phyloP scores from a whole-genome alignment of 345 rosid species.

The Salix suchowensis region DNA sequence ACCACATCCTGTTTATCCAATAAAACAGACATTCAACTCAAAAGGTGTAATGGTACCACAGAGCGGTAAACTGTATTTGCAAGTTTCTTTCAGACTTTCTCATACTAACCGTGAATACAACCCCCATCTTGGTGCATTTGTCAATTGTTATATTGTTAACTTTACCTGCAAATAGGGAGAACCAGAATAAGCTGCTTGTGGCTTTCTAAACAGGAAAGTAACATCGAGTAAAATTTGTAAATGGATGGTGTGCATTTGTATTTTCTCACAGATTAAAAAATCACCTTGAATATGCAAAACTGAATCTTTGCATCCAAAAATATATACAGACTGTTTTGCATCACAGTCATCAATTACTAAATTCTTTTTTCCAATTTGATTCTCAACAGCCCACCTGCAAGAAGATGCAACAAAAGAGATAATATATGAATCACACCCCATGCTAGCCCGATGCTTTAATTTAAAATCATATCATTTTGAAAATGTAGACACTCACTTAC shows the following conservation, averaged over 20 bases:
- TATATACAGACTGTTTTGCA: conserved; percentile 82
- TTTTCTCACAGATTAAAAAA: background rate
- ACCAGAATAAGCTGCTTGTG: conserved; percentile 5
- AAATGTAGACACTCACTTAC: conserved; percentile 57
- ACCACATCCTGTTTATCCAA: conserved; percentile 73
- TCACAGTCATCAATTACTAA: conserved; percentile 89
- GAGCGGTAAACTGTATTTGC: background rate
- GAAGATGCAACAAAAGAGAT: conserved; percentile 10
- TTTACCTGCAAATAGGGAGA: conserved; percentile 61
- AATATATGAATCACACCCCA: conserved; percentile 10
- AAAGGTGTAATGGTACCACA: background rate
- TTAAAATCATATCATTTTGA: background rate
- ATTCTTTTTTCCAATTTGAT: conserved; percentile 83
- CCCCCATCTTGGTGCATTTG: conserved; percentile 90
- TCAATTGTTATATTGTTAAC: conserved; percentile 95
- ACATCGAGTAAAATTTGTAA: background rate
- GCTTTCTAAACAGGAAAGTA: conserved; percentile 5
- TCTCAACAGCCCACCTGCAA: conserved; percentile 91
- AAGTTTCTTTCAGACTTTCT: background rate
- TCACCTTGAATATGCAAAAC: conserved; percentile 88
- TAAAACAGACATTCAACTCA: conserved; percentile 7
- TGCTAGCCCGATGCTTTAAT: conserved; percentile 4
- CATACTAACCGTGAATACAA: conserved; percentile 74
- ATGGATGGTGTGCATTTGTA: background rate
- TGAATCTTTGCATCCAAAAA: conserved; percentile 96